Evolutionary conservation across 768 basidiomycete genomes (phyloP).

Genomic region (Kondoa malvinella): DNA sequence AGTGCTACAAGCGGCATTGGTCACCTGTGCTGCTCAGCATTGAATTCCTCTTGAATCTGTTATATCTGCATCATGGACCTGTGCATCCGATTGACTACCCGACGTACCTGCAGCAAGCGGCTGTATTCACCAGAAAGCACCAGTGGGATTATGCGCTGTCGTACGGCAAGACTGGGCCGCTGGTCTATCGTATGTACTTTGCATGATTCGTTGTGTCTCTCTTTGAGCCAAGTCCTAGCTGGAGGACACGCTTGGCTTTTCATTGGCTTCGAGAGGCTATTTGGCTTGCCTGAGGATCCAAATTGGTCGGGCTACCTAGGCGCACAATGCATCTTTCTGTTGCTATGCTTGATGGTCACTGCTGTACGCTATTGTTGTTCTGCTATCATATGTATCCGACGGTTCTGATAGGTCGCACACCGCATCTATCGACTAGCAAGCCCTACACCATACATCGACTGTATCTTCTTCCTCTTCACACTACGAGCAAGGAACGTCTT

Average conservation of each 20-base stretch:
- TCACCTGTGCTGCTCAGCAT: not conserved
- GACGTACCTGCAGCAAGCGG: not conserved
- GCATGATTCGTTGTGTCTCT: not conserved
- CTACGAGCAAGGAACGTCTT: constrained; percentile 6
- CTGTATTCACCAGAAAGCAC: not conserved
- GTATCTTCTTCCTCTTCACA: constrained; percentile 8
- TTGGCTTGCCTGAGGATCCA: not conserved
- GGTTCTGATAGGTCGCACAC: constrained; percentile 1
- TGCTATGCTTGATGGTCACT: not conserved
- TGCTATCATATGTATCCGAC: not conserved
- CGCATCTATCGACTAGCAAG: not conserved
- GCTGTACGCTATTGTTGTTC: not conserved
- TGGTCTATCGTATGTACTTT: constrained; percentile 1
- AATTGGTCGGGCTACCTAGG: not conserved
- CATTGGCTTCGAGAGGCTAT: not conserved
- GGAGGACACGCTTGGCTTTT: constrained; percentile 2
- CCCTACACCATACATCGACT: constrained; percentile 2
- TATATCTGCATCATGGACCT: not conserved
- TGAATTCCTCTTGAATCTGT: not conserved
- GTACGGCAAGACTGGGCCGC: not conserved
- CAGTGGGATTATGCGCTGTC: not conserved
- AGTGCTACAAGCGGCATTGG: not conserved
- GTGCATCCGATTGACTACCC: constrained; percentile 4
- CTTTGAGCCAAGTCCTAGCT: not conserved
- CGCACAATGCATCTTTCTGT: not conserved